Evolutionary conservation across 1,284 basidiomycete species (phyloP).

Genomic region (Cerioporus squamosus): DNA sequence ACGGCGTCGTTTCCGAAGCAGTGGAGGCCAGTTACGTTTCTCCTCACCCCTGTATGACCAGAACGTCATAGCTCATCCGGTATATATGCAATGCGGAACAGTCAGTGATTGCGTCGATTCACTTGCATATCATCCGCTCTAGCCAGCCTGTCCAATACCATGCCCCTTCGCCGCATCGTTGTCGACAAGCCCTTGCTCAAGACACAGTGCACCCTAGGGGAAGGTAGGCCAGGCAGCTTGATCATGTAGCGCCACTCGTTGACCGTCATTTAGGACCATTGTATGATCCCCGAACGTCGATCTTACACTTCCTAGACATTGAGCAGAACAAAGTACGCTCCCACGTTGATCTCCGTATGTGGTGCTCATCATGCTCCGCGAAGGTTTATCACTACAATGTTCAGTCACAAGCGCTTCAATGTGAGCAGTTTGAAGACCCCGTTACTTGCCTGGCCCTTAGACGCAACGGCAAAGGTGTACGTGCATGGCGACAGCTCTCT

Average conservation of each 20-base stretch:
- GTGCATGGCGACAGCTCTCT: slow-evolving; percentile 18
- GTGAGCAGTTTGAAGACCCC: slow-evolving; percentile 53
- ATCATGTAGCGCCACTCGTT: background rate
- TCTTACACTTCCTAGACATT: slow-evolving; percentile 73
- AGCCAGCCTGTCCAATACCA: background rate
- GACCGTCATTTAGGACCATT: slow-evolving; percentile 52
- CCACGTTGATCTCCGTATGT: background rate
- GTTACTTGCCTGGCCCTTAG: slow-evolving; percentile 60
- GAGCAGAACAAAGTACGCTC: slow-evolving; percentile 52
- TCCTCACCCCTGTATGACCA: slow-evolving; percentile 14
- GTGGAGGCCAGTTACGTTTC: slow-evolving; percentile 16
- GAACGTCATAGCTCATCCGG: slow-evolving; percentile 19
- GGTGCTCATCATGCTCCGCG: no score
- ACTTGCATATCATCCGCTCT: no score
- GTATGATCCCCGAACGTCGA: slow-evolving; percentile 56
- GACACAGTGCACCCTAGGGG: slow-evolving; percentile 64
- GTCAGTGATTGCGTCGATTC: no score
- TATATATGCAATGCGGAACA: slow-evolving; percentile 10
- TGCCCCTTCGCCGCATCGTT: slow-evolving; percentile 28
- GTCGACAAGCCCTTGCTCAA: slow-evolving; percentile 53
- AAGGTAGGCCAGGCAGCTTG: slow-evolving; percentile 47
- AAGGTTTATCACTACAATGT: slow-evolving; percentile 62
- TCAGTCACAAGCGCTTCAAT: slow-evolving; percentile 40
- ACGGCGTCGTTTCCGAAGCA: slow-evolving; percentile 15
- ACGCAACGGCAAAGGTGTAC: slow-evolving; percentile 48